phyloP scores from a whole-genome alignment of 192 early-diverging fungal genomes.

The Rhizophagus sp. region DNA sequence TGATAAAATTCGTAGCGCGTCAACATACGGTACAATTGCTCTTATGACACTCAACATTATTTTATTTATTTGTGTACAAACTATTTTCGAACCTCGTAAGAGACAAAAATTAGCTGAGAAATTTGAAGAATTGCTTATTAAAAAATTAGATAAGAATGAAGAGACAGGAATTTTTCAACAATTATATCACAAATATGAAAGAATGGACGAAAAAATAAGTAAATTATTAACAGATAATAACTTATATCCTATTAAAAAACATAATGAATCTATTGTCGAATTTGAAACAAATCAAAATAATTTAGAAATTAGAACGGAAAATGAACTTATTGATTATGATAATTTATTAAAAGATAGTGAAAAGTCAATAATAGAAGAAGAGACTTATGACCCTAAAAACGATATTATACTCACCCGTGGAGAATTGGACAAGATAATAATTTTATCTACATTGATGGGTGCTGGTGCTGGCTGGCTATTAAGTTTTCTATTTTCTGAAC shows the following conservation, averaged over 20 bases:
- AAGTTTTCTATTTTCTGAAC: neutral
- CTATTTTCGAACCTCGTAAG: constrained; percentile 73
- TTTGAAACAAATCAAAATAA: neutral
- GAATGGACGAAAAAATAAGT: neutral
- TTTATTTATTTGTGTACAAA: constrained; percentile 69
- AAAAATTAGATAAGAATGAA: neutral
- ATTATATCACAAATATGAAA: neutral
- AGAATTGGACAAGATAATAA: neutral
- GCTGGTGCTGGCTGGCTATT: neutral
- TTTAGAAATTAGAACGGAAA: neutral
- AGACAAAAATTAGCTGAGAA: constrained; percentile 63
- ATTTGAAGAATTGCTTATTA: constrained; percentile 53
- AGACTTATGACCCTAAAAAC: neutral
- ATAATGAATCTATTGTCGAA: neutral
- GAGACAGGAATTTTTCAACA: neutral
- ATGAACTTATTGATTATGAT: too few relatives aligned
- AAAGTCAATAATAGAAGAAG: neutral
- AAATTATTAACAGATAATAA: too few relatives aligned
- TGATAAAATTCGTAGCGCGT: constrained; percentile 79
- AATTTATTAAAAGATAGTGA: too few relatives aligned
- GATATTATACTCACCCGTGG: neutral
- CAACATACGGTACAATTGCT: constrained; percentile 76
- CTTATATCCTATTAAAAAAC: neutral
- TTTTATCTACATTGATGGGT: neutral
- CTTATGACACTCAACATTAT: constrained; percentile 67